Evolutionary conservation across 441 rosid genomes (phyloP).

Genomic region (Melastoma candidum): DNA sequence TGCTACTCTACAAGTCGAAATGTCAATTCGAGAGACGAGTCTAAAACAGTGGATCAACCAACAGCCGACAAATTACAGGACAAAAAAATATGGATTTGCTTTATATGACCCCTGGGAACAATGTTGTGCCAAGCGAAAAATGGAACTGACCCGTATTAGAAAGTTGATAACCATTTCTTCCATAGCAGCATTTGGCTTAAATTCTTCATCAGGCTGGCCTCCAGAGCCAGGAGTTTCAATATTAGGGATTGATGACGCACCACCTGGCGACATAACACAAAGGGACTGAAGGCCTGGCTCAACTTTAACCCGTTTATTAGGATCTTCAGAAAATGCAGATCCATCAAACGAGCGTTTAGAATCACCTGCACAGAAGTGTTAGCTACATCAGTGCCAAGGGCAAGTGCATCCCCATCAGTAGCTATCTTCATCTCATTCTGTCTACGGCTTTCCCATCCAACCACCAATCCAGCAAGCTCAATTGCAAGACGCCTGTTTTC

Average conservation of each 20-base stretch:
- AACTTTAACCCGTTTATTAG: slow-evolving; percentile 73
- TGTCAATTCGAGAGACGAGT: too few species aligned
- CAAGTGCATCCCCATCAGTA: slow-evolving; percentile 43
- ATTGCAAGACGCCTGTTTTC: slow-evolving; percentile 98
- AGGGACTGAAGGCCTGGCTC: slow-evolving; percentile 93
- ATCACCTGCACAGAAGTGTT: slow-evolving; percentile 43
- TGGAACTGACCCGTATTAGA: slow-evolving; percentile 77
- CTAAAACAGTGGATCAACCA: too few species aligned
- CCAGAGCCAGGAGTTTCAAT: slow-evolving; percentile 94
- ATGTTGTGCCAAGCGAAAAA: slow-evolving; percentile 15
- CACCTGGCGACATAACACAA: slow-evolving; percentile 93
- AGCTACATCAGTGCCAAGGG: slow-evolving; percentile 47
- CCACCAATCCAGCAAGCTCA: slow-evolving; percentile 99
- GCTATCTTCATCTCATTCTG: slow-evolving; percentile 72
- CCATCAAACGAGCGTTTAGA: slow-evolving; percentile 63
- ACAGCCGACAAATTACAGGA: too few species aligned
- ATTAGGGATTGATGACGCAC: slow-evolving; percentile 71
- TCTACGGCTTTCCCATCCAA: slow-evolving; percentile 96
- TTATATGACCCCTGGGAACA: too few species aligned
- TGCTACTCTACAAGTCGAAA: too few species aligned
- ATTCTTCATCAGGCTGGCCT: slow-evolving; percentile 96
- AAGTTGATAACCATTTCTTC: slow-evolving; percentile 98
- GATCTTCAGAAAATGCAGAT: slow-evolving; percentile 65
- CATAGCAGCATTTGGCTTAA: slow-evolving; percentile 99
- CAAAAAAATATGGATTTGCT: too few species aligned